Evolutionary conservation across 768 basidiomycete species (phyloP).

Genomic region (Crepidotus variabilis): DNA sequence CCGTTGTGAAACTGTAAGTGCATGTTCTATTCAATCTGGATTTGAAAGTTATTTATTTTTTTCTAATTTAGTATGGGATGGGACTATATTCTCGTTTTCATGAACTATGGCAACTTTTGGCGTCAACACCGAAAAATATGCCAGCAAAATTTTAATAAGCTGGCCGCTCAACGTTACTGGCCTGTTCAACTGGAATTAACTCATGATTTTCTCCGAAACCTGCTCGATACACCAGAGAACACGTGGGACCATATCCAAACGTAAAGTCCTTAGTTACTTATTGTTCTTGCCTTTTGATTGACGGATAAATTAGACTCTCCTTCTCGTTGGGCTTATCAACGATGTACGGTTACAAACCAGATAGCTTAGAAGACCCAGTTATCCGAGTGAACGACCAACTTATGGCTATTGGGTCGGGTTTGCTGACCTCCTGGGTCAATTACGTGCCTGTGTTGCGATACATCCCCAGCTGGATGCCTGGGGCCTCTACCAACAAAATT

Average conservation of each 20-base stretch:
- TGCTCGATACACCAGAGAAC: constrained; percentile 11
- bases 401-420: not conserved
- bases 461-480: constrained; percentile 34
- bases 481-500: constrained; percentile 25
- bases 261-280: not conserved
- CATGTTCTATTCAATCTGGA: not conserved
- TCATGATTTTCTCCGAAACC: constrained; percentile 21
- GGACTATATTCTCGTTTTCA: constrained; percentile 28
- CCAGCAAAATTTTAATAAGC: constrained; percentile 27
- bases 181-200: constrained; percentile 23
- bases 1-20: constrained; percentile 5
- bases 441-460: constrained; percentile 28
- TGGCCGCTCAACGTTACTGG: constrained; percentile 18
- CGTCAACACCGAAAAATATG: constrained; percentile 29
- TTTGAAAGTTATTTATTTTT: not conserved
- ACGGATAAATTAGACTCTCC: not conserved
- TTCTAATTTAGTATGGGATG: constrained; percentile 30
- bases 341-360: not conserved
- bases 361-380: not conserved
- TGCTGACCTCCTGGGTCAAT: constrained; percentile 21
- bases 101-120: constrained; percentile 32
- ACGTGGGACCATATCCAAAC: not conserved
- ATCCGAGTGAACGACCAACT: not conserved
- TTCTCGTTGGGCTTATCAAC: not conserved
- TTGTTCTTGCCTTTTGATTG: not conserved